Conservation (phyloP, 2,329 filamentous ascomycete species). For the Allantophomopsis cytisporea region DNA sequence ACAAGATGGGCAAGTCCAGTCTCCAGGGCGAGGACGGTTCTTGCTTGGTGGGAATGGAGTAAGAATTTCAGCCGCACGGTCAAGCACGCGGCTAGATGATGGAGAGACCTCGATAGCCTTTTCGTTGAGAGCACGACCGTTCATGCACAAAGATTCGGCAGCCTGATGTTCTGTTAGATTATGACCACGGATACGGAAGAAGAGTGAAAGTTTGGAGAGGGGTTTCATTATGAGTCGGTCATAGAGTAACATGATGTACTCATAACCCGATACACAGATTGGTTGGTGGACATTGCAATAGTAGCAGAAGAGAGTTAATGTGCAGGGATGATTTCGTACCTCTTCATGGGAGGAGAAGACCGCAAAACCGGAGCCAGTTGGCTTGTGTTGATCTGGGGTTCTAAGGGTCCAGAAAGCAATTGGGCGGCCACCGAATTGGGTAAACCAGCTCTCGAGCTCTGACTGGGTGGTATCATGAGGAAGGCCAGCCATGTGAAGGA, state of each 20-base stretch:
- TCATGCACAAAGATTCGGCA: conserved; percentile 97
- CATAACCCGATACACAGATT: conserved; percentile 11
- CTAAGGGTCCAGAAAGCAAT: conserved; percentile 99
- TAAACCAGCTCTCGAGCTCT: conserved; percentile 98
- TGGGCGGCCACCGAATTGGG: conserved; percentile 90
- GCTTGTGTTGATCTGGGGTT: conserved; percentile 97
- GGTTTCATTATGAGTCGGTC: conserved; percentile 12
- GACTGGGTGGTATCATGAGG: conserved; percentile 98
- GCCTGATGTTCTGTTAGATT: conserved; percentile 43
- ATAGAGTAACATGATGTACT: conserved; percentile 17
- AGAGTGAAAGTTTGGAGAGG: conserved; percentile 11
- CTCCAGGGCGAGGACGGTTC: conserved; percentile 90
- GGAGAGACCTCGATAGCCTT: conserved; percentile 98
- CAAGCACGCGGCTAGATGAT: conserved; percentile 90
- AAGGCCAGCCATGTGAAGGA: conserved; percentile 92
- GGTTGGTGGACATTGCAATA: conserved; percentile 13
- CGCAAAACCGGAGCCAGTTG: conserved; percentile 95
- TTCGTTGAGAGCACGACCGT: conserved; percentile 92
- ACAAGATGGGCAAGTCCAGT: conserved; percentile 98
- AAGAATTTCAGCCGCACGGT: conserved; percentile 88
- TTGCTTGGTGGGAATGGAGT: conserved; percentile 97
- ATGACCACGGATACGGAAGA: conserved; percentile 16
- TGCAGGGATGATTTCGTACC: conserved; percentile 33
- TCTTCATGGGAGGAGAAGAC: conserved; percentile 99
- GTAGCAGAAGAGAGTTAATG: conserved; percentile 9